Evolutionary conservation across 2,329 filamentous ascomycete species (phyloP).

Genomic region (Aureobasidium vineae): DNA sequence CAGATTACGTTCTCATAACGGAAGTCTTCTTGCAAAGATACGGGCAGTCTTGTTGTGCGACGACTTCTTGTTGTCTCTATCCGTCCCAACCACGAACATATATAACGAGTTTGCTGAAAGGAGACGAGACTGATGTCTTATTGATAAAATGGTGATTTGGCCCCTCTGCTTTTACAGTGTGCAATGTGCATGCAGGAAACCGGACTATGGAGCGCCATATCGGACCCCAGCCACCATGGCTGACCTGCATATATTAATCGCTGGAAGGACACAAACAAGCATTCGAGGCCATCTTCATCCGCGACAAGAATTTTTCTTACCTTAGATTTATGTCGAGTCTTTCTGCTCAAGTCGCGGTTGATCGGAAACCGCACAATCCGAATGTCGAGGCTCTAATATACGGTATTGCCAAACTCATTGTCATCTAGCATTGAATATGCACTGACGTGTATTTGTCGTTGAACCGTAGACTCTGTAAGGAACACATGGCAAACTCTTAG

Average conservation of each 20-base stretch:
- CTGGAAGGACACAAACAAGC: not conserved
- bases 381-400: not conserved
- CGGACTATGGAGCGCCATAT: conserved; percentile 2
- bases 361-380: not conserved
- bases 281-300: not conserved
- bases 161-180: not conserved
- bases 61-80: not conserved
- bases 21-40: too few relatives aligned
- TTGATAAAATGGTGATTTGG: not conserved
- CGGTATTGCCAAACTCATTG: not conserved
- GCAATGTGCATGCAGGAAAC: not conserved
- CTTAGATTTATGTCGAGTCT: not conserved
- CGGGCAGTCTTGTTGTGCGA: not conserved
- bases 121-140: too few relatives aligned
- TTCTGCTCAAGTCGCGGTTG: too few relatives aligned
- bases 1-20: too few relatives aligned
- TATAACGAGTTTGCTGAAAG: not conserved
- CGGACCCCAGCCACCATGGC: conserved; percentile 16
- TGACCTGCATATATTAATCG: conserved; percentile 21
- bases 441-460: not conserved
- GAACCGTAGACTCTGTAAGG: not conserved
- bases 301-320: not conserved
- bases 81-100: not conserved
- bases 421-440: not conserved
- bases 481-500: not conserved